Conservation (phyloP, 2,329 filamentous ascomycete species). For the Diaporthe eres region DNA sequence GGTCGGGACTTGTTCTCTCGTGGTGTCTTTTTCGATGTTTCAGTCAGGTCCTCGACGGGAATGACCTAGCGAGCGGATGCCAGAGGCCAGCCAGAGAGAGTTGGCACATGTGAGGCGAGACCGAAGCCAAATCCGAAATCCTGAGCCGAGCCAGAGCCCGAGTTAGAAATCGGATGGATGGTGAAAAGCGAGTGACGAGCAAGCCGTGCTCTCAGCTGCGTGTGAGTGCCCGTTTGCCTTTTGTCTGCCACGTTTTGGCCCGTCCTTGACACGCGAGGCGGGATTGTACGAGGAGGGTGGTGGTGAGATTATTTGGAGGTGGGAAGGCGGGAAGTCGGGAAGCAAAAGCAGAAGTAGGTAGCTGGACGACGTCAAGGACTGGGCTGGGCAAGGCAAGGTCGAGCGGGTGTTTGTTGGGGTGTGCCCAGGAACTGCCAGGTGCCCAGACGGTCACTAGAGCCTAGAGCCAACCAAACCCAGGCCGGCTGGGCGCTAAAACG, state of each 20-base stretch:
- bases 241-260: conserved; percentile 23
- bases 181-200: conserved; percentile 20
- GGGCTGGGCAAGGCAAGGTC: conserved; percentile 1
- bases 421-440: conserved; percentile 12
- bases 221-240: conserved; percentile 9
- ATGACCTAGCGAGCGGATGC: conserved; percentile 21
- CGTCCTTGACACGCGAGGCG: conserved; percentile 19
- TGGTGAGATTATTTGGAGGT: conserved; percentile 6
- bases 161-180: conserved; percentile 2
- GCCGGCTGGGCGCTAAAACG: conserved; percentile 13
- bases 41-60: conserved; percentile 11
- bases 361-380: conserved; percentile 26
- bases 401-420: conserved; percentile 17
- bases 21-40: neutral
- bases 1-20: conserved; percentile 4
- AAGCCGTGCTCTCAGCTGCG: conserved; percentile 12
- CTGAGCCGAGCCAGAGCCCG: conserved; percentile 1
- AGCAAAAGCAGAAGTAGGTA: conserved; percentile 1
- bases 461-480: conserved; percentile 7
- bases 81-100: conserved; percentile 21
- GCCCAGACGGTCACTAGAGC: conserved; percentile 15
- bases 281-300: conserved; percentile 4
- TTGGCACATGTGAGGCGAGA: conserved; percentile 21
- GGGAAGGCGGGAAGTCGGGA: neutral
- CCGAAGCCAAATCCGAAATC: conserved; percentile 12